Conservation (phyloP, 106 monocot genomes). For the Acorus gramineus region DNA sequence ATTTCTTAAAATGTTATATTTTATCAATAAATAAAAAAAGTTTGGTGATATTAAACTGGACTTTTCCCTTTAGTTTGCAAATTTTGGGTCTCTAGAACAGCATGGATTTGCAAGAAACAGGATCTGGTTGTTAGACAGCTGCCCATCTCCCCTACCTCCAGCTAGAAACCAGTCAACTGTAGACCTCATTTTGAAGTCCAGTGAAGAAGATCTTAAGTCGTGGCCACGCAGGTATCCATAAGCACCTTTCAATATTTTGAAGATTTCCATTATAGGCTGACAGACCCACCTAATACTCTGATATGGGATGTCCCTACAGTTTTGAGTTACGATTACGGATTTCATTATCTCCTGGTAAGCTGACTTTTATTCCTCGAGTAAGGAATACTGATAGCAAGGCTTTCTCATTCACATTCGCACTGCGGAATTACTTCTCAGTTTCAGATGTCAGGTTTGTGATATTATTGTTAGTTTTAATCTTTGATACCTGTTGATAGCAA, state of each 20-base stretch:
- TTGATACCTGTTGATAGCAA: no score
- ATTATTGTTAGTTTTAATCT: neutral
- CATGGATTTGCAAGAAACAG: constrained; percentile 67
- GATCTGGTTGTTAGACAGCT: constrained; percentile 41
- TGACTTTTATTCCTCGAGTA: constrained; percentile 51
- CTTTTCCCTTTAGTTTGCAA: constrained; percentile 33
- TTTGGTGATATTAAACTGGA: no score
- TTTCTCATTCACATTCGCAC: constrained; percentile 45
- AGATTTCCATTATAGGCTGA: neutral
- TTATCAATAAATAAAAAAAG: no score
- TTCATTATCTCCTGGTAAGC: constrained; percentile 29
- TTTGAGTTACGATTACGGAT: constrained; percentile 55
- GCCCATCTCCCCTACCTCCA: constrained; percentile 28
- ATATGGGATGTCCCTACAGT: constrained; percentile 24
- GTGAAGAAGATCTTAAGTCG: constrained; percentile 39
- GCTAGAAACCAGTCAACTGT: constrained; percentile 32
- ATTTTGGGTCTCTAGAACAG: constrained; percentile 34
- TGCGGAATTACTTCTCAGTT: constrained; percentile 41
- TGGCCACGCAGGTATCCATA: constrained; percentile 46
- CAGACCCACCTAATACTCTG: constrained; percentile 1
- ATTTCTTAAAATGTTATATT: no score
- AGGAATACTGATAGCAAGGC: constrained; percentile 44
- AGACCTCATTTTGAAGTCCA: constrained; percentile 51
- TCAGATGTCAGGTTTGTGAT: constrained; percentile 60
- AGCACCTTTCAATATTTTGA: neutral